phyloP scores from a whole-genome alignment of 768 basidiomycete genomes.

The Mycena filopes region DNA sequence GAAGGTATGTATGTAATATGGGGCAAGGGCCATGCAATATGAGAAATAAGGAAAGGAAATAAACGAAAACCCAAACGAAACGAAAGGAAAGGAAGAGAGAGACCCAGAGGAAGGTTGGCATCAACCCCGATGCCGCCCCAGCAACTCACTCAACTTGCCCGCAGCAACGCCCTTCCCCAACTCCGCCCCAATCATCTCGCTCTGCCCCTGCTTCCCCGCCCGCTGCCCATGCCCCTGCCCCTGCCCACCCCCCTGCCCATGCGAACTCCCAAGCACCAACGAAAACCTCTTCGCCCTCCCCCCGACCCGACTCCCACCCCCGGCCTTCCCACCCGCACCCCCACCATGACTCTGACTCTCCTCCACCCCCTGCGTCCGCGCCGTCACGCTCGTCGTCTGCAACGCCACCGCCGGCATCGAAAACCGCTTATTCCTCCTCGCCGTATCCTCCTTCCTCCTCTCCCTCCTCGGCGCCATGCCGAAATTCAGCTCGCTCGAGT shows the following conservation, averaged over 20 bases:
- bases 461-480: constrained; percentile 45
- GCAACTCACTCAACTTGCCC: constrained; percentile 63
- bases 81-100: too few species aligned
- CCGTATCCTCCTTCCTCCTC: constrained; percentile 66
- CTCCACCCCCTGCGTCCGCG: constrained; percentile 53
- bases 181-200: constrained; percentile 33
- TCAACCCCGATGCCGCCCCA: constrained; percentile 54
- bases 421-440: constrained; percentile 72
- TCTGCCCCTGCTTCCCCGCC: constrained; percentile 33
- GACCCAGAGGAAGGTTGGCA: too few species aligned
- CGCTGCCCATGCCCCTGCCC: constrained; percentile 39
- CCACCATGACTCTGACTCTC: too few species aligned
- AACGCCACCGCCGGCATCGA: constrained; percentile 82
- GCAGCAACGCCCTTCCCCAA: constrained; percentile 61
- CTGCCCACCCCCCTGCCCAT: neutral
- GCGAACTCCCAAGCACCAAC: constrained; percentile 60
- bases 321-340: too few species aligned
- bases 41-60: neutral
- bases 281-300: constrained; percentile 65
- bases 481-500: constrained; percentile 25
- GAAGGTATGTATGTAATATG: neutral
- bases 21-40: constrained; percentile 1
- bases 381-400: constrained; percentile 77
- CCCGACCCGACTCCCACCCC: constrained; percentile 29
- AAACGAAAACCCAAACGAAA: too few species aligned